Percentiles rank a stretch among this genome's conserved stretches.
Evolutionary conservation across 108 stramenopile genomes (phyloP).

Genomic region (Nitzschia sp.): DNA sequence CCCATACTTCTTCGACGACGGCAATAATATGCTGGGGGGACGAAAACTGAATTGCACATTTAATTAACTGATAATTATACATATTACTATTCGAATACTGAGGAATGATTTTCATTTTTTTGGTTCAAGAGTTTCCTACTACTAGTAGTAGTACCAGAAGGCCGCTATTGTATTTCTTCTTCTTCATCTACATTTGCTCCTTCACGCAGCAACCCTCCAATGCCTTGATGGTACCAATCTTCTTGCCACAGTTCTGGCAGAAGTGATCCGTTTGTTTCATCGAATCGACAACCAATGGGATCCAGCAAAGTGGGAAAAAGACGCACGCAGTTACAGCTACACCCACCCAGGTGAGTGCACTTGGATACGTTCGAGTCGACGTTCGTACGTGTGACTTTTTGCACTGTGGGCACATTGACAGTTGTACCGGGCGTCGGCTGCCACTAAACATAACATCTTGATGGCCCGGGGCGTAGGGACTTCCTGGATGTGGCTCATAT

Average conservation of each 20-base stretch:
- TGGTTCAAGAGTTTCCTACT: no score
- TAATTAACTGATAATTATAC: no score
- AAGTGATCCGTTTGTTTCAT: constrained; percentile 34
- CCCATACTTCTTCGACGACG: no score
- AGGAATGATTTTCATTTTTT: no score
- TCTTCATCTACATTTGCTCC: constrained; percentile 8
- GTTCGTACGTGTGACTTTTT: constrained; percentile 14
- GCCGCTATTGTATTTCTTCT: no score
- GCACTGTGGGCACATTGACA: constrained; percentile 15
- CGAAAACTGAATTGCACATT: no score
- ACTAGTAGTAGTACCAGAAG: no score
- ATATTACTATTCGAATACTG: no score
- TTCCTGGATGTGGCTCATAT: not conserved
- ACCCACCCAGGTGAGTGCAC: constrained; percentile 13
- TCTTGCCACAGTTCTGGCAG: constrained; percentile 23
- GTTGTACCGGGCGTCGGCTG: constrained; percentile 14
- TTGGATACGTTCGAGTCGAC: constrained; percentile 19
- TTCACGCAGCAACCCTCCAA: constrained; percentile 24
- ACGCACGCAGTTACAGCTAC: constrained; percentile 11
- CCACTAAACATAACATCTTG: not conserved
- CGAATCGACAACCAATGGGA: constrained; percentile 27
- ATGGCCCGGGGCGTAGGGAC: not conserved
- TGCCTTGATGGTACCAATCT: constrained; percentile 32
- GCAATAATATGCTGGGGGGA: no score
- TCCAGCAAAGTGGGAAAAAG: constrained; percentile 28